Conservation (phyloP, 192 early-diverging fungal species). For the Linnemannia schmuckeri region DNA sequence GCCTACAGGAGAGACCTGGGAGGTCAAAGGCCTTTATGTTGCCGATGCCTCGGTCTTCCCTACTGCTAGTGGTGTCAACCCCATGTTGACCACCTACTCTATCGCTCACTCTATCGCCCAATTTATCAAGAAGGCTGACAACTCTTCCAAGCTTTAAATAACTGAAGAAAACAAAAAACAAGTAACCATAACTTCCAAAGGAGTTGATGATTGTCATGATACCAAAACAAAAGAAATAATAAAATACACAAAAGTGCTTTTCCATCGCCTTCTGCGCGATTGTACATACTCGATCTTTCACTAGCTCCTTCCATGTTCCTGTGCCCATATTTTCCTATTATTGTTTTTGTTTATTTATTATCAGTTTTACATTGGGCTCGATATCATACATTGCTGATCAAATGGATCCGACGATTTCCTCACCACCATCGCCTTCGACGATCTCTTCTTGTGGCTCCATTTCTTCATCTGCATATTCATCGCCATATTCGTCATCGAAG, state of each 20-base stretch:
- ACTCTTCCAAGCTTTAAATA: constrained; percentile 20
- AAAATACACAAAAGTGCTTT: constrained; percentile 4
- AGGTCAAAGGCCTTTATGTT: constrained; percentile 78
- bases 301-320: background rate
- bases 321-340: background rate
- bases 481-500: constrained; percentile 25
- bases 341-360: background rate
- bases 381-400: background rate
- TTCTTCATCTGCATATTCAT: constrained; percentile 6
- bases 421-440: constrained; percentile 22
- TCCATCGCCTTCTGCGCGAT: background rate
- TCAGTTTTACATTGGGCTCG: no score
- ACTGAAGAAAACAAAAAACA: background rate
- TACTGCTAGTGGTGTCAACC: constrained; percentile 80
- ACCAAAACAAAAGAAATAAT: constrained; percentile 5
- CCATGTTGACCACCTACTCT: constrained; percentile 62
- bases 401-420: constrained; percentile 42
- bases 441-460: constrained; percentile 14
- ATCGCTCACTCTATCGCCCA: constrained; percentile 52
- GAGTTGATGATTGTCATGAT: background rate
- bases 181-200: background rate
- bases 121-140: constrained; percentile 38
- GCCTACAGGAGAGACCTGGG: constrained; percentile 81
- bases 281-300: background rate
- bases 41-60: constrained; percentile 81